Evolutionary conservation across 257 asterid genomes (phyloP), one percentile per base, ranked within the genome.

Genomic region (Solanum tarijense): DNA sequence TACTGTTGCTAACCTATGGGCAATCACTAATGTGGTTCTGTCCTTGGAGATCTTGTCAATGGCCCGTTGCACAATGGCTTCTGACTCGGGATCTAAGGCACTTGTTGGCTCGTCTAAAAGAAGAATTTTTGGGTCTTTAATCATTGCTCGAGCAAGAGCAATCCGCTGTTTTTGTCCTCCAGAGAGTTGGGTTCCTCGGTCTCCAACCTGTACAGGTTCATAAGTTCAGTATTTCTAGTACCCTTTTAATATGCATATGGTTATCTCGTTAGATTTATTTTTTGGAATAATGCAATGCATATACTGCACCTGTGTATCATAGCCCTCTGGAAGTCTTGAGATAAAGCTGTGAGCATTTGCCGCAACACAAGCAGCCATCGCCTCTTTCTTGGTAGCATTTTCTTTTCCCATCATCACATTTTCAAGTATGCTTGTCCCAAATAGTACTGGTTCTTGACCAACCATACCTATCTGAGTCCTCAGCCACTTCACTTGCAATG

Each of bases 151-250:
- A 75, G 98, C 98, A 27, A 96, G 91, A 8, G 98, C 97, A 72
- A 96, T 91, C 13, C 98, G 93, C 87, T 96, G 98, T 68, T 96
- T 96, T 89, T 96, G 98, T 38, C 98, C 98, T 68, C 98, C 98
- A 0, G 98, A 96, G 13, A 96, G 93, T 88, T 93, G 94, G 2
- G 98, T 94, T 39, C 96, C 98, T 29, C 93, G 92, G 38, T 95
- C 98, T 18, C 98, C 98, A 38, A 95, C 98, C 98, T 94, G 92
- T 58, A 73, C 69, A 75, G 18, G 86, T 83, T 84, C 38, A 39
- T 66, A 41, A 21, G 69, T 48, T 74, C 12, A 36, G 29, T 76
- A 31, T 25, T 81, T 29, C 2, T 29, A 31, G 39, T 29, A 81
- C 7, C 48, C 12, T 36, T 31, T 48, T 83, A 13, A 82, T 58